phyloP scores from a whole-genome alignment of 148 eudicot genomes.

The Drosera capensis region DNA sequence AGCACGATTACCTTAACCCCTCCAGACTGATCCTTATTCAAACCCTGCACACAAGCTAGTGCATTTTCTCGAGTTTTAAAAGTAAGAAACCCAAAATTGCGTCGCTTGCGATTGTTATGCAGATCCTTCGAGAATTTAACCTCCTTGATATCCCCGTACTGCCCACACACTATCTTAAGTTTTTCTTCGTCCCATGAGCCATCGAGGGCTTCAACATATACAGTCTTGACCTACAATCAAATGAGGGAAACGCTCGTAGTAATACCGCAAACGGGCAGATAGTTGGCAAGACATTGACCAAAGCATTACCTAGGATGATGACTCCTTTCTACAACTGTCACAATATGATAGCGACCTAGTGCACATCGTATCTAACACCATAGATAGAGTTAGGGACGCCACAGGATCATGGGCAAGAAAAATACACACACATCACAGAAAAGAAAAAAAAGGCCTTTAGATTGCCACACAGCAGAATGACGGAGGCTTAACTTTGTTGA shows the following conservation, averaged over 20 bases:
- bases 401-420: too few species aligned
- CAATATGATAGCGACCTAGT: too few species aligned
- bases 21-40: constrained; percentile 3
- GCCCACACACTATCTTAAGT: neutral
- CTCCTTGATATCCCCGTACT: constrained; percentile 6
- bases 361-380: too few species aligned
- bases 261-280: neutral
- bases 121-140: constrained; percentile 5
- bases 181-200: constrained; percentile 4
- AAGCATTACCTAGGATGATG: neutral
- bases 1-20: constrained; percentile 3
- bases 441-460: too few species aligned
- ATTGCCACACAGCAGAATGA: too few species aligned
- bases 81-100: constrained; percentile 10
- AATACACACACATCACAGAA: too few species aligned
- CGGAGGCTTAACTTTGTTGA: too few species aligned
- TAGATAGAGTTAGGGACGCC: too few species aligned
- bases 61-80: constrained; percentile 7
- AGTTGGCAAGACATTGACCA: neutral
- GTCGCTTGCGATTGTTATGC: constrained; percentile 1
- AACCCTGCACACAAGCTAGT: constrained; percentile 5
- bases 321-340: too few species aligned
- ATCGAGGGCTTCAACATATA: constrained; percentile 3
- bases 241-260: neutral
- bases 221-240: constrained; percentile 3